Base-by-base conservation (phyloP, 1,284 basidiomycete species). In the Boletus mariae region DNA sequence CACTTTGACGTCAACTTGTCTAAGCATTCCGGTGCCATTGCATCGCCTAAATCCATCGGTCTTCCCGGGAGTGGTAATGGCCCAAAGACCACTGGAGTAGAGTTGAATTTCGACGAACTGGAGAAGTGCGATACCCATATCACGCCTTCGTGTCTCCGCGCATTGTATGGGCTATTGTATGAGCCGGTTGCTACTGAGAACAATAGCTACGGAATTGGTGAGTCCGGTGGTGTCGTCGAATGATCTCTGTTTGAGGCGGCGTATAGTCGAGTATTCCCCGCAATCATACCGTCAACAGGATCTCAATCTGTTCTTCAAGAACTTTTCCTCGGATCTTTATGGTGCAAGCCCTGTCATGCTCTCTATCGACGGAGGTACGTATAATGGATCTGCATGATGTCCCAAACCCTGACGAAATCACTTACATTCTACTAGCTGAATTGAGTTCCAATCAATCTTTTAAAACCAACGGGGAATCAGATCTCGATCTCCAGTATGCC, bases 151-250 rank as follows among this genome's bases (percentile, higher is more conserved):
- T 83, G 80, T 57, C 64, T 80, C 45, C 71, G 75, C 31, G 74
- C 72, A 4, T 60, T 81, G 57, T 85, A 82, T 53, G 63, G 64
- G 0, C 72, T 79, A 38, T 59, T 65, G 17, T 77, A 77, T 53
- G 71, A 63, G 5, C 78, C 78, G 0, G n/a, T 64, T 1, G 66
- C 65, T 1, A 67, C 73, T 1, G 35, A 68, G 6, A 71, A 72
- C 50, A 84, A 83, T 54, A 76, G 72, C 20, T 80, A 71, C 59
- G 81, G 77, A 10, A 75, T 84, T 47, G 75, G 80, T 78, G 52
- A 62, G 63, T 50, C 13, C 3, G 8, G 17, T 13, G 5, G 35
- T 40, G 63, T 54, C 6, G 5, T 49, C 25, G 3, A 29, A 25
- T 7, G 43, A 47, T 26, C 9, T 35, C 15, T n/a, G 7, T 41